These are phyloP conservation scores for Apiosordaria backusii DNA, from an alignment of 495 filamentous ascomycete genomes.

Conservation along the genomic window DNA sequence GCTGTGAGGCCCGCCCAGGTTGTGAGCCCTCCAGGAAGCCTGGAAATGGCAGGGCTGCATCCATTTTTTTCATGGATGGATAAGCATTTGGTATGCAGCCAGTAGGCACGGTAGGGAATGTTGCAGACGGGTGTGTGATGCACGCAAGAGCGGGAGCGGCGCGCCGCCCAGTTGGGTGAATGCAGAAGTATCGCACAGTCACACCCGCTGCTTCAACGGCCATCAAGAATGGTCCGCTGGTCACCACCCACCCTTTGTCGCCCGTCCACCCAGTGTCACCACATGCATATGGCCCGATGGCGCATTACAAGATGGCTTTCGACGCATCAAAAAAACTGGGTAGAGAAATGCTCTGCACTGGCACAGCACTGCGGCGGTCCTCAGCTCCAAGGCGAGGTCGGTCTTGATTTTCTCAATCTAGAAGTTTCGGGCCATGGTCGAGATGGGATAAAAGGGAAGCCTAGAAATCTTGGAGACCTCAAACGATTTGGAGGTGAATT, in stretches of 20 bases:
- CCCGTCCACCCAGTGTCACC: not conserved
- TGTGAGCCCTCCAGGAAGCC: conserved; percentile 31
- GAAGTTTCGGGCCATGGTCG: not conserved
- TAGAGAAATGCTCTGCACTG: not conserved
- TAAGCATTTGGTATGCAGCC: not conserved
- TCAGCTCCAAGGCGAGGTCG: not conserved
- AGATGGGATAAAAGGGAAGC: not conserved
- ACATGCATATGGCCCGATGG: not conserved
- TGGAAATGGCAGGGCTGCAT: conserved; percentile 24
- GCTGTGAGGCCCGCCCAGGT: conserved; percentile 8
- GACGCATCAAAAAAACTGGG: not conserved
- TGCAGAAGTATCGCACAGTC: conserved; percentile 14
- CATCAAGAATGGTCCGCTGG: conserved; percentile 4
- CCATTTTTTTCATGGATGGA: not conserved
- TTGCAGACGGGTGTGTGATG: conserved; percentile 12
- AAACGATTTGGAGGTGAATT: not conserved
- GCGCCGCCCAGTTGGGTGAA: conserved; percentile 12
- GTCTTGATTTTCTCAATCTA: not conserved
- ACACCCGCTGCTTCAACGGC: not conserved
- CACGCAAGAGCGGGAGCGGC: conserved; percentile 28
- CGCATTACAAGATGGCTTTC: not conserved
- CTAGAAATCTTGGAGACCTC: not conserved
- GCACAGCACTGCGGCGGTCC: not conserved
- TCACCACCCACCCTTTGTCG: not conserved
- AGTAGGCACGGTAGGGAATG: not conserved